phyloP scores from a whole-genome alignment of 768 basidiomycete species.

The Pleurotus platypus region DNA sequence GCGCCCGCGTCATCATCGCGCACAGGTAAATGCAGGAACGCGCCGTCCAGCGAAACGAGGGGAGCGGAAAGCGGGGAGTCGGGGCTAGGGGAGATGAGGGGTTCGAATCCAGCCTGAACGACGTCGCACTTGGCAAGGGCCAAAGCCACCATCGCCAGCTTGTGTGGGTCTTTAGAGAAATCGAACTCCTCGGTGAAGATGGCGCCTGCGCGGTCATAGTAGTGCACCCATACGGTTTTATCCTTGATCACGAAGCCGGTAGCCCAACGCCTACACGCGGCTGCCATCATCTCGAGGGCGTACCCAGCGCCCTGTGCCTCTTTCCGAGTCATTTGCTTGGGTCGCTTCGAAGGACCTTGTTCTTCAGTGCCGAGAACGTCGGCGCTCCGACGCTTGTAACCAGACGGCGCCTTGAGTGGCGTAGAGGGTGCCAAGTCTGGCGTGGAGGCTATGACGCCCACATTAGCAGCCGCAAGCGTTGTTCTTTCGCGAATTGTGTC shows the following conservation, averaged over 20 bases:
- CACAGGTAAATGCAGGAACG: neutral
- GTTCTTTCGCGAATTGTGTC: no score
- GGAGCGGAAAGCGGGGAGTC: neutral
- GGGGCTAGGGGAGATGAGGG: conserved; percentile 7
- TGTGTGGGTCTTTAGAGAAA: conserved; percentile 11
- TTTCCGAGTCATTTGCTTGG: neutral
- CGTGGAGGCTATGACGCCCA: no score
- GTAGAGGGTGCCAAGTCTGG: no score
- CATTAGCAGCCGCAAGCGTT: no score
- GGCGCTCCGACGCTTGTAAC: no score
- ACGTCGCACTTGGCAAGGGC: neutral
- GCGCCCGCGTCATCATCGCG: neutral
- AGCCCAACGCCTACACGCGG: conserved; percentile 13
- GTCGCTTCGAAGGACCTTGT: neutral
- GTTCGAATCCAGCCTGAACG: conserved; percentile 13
- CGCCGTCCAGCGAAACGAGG: neutral
- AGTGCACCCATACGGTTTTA: conserved; percentile 18
- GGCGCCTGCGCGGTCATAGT: conserved; percentile 21
- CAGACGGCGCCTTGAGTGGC: no score
- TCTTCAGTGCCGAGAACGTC: no score
- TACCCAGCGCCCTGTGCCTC: conserved; percentile 10
- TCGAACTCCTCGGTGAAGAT: conserved; percentile 16
- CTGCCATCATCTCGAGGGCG: conserved; percentile 13
- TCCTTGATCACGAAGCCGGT: conserved; percentile 19
- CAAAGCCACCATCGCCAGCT: conserved; percentile 16